A percentile compares a stretch with the other conserved stretches of the same genome.
Evolutionary conservation across 768 basidiomycete genomes (phyloP).

Genomic region (Coprinopsis marcescibilis): DNA sequence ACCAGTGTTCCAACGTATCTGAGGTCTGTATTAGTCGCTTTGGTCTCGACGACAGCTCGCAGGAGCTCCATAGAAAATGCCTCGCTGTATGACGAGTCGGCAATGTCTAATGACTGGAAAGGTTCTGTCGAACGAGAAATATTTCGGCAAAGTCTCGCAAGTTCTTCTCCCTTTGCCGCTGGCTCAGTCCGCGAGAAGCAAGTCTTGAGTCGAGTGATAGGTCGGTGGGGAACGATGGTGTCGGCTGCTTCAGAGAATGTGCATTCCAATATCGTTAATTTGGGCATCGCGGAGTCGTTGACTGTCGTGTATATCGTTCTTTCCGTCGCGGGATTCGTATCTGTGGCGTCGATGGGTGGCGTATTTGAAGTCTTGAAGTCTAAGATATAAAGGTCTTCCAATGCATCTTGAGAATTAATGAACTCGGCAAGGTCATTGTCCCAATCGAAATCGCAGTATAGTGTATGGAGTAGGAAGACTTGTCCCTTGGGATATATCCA

Average conservation of each 20-base stretch:
- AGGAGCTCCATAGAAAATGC: conserved; percentile 51
- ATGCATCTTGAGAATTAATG: conserved; percentile 39
- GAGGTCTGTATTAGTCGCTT: conserved; percentile 31
- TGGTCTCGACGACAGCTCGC: conserved; percentile 30
- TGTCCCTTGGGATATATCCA: conserved; percentile 37
- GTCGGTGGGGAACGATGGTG: conserved; percentile 50
- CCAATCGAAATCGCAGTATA: conserved; percentile 67
- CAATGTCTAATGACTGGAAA: conserved; percentile 53
- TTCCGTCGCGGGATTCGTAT: conserved; percentile 8
- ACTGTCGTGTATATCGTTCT: conserved; percentile 18
- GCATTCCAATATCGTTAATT: conserved; percentile 53
- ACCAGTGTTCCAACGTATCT: conserved; percentile 61
- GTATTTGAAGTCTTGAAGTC: conserved; percentile 34
- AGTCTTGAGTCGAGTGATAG: conserved; percentile 59
- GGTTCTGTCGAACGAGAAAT: conserved; percentile 38
- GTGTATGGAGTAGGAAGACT: conserved; percentile 48
- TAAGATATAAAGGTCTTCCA: conserved; percentile 45
- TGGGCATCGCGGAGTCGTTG: conserved; percentile 35
- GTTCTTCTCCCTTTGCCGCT: conserved; percentile 47
- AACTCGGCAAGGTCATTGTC: conserved; percentile 49
- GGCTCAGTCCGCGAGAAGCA: conserved; percentile 54
- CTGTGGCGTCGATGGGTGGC: conserved; percentile 20
- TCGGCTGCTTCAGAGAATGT: conserved; percentile 62
- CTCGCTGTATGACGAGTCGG: conserved; percentile 53
- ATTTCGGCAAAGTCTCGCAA: conserved; percentile 41